Percentiles rank a stretch among this genome's conserved stretches.
Conservation (phyloP, 2,329 filamentous ascomycete genomes). For the Amesomyces nigricolor region DNA sequence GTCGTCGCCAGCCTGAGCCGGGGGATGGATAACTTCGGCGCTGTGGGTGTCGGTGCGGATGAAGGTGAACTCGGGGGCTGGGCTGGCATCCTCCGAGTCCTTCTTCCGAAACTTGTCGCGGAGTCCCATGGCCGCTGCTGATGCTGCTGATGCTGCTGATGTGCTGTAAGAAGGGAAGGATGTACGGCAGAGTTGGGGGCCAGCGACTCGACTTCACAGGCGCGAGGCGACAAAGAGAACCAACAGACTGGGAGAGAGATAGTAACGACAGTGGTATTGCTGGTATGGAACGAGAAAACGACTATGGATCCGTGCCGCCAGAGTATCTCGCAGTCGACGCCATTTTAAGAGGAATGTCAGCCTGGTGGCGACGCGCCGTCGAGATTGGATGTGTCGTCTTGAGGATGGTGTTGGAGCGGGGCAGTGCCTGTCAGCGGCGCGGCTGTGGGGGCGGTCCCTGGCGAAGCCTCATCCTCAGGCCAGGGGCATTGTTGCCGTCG, state of each 20-base stretch:
- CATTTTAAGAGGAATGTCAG: conserved; percentile 14
- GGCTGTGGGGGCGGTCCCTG: neutral
- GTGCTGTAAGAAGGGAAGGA: neutral
- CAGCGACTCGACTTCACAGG: neutral
- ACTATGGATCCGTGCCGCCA: conserved; percentile 1
- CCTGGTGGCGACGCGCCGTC: conserved; percentile 13
- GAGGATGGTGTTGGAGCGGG: conserved; percentile 10
- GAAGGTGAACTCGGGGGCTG: conserved; percentile 68
- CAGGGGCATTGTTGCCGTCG: neutral
- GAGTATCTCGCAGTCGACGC: conserved; percentile 4
- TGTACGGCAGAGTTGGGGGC: neutral
- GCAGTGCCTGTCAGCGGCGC: conserved; percentile 9
- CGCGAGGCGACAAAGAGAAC: neutral
- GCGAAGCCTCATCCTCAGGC: neutral
- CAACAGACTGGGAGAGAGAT: neutral
- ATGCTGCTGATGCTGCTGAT: neutral
- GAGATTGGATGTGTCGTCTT: conserved; percentile 13
- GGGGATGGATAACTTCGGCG: conserved; percentile 72
- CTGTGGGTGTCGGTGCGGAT: conserved; percentile 77
- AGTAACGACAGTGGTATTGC: neutral
- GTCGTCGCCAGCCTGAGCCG: conserved; percentile 47
- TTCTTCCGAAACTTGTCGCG: conserved; percentile 52
- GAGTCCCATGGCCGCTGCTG: conserved; percentile 40
- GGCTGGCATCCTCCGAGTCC: conserved; percentile 34
- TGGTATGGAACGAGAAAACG: neutral